These are phyloP conservation scores for Vitis cinerea DNA, from an alignment of 164 flowering plant genomes.

Conservation along the genomic window DNA sequence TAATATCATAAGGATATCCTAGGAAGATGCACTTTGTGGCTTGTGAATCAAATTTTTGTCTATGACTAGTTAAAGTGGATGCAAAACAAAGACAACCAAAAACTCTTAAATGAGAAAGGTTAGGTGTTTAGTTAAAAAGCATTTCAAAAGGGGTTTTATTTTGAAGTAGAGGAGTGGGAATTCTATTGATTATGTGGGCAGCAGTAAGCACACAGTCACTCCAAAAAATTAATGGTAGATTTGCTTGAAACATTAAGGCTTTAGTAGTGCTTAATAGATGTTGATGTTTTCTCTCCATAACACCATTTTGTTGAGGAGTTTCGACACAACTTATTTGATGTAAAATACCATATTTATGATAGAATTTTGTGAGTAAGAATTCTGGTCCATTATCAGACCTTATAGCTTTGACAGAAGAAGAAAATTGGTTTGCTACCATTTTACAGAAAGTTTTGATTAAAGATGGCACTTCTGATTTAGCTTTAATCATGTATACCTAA, in stretches of 20 bases:
- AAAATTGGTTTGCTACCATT: neutral
- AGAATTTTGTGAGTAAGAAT: neutral
- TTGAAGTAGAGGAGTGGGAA: neutral
- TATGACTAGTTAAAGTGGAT: neutral
- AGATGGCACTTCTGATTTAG: neutral
- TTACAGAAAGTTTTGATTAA: neutral
- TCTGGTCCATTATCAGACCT: neutral
- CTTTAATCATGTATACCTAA: no score
- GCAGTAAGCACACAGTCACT: neutral
- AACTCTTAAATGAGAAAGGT: neutral
- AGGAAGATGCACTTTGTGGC: constrained; percentile 2
- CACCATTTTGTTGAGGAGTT: no score
- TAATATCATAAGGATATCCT: neutral
- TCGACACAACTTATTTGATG: no score
- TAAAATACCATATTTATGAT: no score
- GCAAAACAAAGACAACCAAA: constrained; percentile 8
- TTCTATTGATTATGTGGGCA: neutral
- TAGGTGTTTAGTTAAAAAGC: neutral
- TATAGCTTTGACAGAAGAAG: neutral
- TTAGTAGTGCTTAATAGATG: no score
- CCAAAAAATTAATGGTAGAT: no score
- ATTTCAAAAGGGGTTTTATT: neutral
- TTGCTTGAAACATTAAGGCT: no score
- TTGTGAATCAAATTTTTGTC: neutral
- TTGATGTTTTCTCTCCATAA: no score